Conservation (phyloP, 2,329 filamentous ascomycete species). For the Metarhizium album region DNA sequence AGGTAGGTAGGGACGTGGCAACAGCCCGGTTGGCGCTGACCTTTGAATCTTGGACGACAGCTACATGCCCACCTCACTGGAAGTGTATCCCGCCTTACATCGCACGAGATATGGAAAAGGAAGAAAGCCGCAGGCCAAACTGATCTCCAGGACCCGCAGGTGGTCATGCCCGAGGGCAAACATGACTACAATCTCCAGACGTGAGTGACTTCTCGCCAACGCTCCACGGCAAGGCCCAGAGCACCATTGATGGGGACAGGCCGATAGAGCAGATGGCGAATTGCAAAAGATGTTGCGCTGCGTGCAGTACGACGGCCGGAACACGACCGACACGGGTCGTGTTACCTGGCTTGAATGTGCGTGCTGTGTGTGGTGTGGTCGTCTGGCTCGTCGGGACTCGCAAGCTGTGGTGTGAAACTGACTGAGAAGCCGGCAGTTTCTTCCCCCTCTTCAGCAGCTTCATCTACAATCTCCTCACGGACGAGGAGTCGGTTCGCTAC, state of each 20-base stretch:
- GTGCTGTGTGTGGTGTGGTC: background rate
- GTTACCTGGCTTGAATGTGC: background rate
- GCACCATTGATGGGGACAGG: too few species aligned
- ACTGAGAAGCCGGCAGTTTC: slow-evolving; percentile 41
- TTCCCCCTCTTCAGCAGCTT: slow-evolving; percentile 70
- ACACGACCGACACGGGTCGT: too few species aligned
- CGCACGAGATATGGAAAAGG: slow-evolving; percentile 62
- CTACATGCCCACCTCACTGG: slow-evolving; percentile 74
- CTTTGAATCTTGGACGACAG: slow-evolving; percentile 26
- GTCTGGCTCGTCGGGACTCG: background rate
- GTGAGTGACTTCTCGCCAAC: slow-evolving; percentile 31
- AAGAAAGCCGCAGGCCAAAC: slow-evolving; percentile 45
- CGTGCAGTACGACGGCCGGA: too few species aligned
- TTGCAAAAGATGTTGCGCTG: background rate
- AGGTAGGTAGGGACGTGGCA: too few species aligned
- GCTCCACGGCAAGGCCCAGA: background rate
- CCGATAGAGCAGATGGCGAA: background rate
- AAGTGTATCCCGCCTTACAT: slow-evolving; percentile 60
- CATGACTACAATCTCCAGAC: slow-evolving; percentile 59
- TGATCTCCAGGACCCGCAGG: slow-evolving; percentile 54
- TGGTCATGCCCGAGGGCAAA: slow-evolving; percentile 59
- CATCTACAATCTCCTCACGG: slow-evolving; percentile 65
- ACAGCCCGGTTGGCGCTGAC: background rate
- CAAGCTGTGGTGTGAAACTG: background rate
- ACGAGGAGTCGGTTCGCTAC: slow-evolving; percentile 45